Evolutionary conservation across 208 protist genomes (phyloP).

Genomic region (Acanthamoeba castellanii): DNA sequence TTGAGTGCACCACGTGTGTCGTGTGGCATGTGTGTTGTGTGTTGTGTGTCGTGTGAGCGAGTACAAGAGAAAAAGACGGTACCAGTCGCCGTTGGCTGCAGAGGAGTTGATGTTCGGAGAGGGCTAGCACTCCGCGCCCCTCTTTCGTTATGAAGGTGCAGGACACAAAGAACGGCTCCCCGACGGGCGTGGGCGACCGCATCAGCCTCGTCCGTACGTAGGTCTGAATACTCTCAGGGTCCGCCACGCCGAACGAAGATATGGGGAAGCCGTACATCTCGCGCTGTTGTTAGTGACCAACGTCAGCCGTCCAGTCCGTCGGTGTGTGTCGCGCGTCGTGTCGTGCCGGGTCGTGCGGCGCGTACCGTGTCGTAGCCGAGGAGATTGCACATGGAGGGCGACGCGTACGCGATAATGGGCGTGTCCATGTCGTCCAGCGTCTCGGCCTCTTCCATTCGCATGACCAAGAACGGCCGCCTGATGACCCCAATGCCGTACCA

Average conservation of each 20-base stretch:
- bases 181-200: not conserved
- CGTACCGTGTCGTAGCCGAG: not conserved
- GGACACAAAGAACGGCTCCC: not conserved
- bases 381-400: not conserved
- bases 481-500: not conserved
- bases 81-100: not conserved
- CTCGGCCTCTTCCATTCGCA: not conserved
- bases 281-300: not conserved
- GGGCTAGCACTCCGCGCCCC: too few relatives aligned
- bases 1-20: not conserved
- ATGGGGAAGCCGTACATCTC: not conserved
- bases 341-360: too few relatives aligned
- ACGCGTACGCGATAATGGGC: not conserved
- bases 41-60: not conserved
- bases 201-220: not conserved
- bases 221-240: too few relatives aligned
- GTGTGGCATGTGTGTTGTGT: too few relatives aligned
- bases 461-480: not conserved
- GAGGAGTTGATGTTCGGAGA: too few relatives aligned
- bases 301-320: too few relatives aligned
- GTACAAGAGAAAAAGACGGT: not conserved
- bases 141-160: too few relatives aligned
- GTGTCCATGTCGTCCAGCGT: not conserved
- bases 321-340: too few relatives aligned
- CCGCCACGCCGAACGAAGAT: not conserved